Conservation (phyloP, 2,329 filamentous ascomycete genomes). For the Alternaria gansuensis region DNA sequence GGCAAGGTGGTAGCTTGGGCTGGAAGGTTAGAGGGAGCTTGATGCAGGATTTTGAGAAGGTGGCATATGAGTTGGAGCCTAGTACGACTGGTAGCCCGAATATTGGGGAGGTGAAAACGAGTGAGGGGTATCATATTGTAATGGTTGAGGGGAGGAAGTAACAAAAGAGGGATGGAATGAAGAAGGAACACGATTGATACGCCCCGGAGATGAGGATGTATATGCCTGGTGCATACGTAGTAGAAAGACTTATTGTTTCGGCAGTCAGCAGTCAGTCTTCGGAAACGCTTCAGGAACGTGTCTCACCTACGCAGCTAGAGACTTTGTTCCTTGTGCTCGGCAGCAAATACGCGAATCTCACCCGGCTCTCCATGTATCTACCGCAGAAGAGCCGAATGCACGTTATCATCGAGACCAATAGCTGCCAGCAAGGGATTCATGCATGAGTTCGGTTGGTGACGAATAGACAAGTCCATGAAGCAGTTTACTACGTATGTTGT, state of each 20-base stretch:
- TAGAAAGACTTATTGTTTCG: background rate
- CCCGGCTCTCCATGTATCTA: background rate
- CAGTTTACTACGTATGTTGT: background rate
- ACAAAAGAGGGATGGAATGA: background rate
- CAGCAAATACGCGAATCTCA: background rate
- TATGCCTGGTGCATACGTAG: background rate
- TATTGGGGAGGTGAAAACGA: conserved; percentile 75
- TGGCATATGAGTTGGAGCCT: conserved; percentile 73
- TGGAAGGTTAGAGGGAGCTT: conserved; percentile 76
- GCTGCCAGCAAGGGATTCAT: background rate
- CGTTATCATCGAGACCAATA: background rate
- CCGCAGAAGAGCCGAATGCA: background rate
- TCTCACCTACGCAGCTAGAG: background rate
- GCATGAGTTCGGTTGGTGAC: background rate
- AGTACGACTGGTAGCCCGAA: conserved; percentile 72
- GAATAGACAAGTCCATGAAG: background rate
- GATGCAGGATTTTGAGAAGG: conserved; percentile 74
- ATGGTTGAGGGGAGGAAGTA: conserved; percentile 75
- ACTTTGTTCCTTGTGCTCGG: background rate
- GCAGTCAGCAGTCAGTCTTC: no score
- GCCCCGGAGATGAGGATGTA: background rate
- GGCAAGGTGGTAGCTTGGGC: conserved; percentile 72
- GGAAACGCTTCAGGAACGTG: background rate
- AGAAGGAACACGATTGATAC: background rate
- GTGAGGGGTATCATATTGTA: conserved; percentile 80